phyloP scores from a whole-genome alignment of 2,329 filamentous ascomycete genomes.

The Rutstroemia sp. region DNA sequence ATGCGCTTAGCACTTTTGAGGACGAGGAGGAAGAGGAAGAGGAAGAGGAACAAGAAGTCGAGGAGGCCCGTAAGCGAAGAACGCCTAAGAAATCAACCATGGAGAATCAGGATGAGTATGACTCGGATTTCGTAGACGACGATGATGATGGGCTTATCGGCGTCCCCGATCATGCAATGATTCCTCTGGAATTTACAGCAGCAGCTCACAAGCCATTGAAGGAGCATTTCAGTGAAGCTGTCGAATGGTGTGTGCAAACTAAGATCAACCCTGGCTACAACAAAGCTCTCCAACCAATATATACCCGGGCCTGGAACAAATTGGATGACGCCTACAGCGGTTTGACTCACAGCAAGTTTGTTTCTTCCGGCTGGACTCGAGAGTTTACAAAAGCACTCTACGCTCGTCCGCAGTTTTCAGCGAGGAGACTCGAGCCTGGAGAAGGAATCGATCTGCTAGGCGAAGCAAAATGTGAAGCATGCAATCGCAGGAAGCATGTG shows the following conservation, averaged over 20 bases:
- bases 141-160: constrained; percentile 52
- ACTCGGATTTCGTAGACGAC: constrained; percentile 54
- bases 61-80: constrained; percentile 2
- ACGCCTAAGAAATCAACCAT: constrained; percentile 2
- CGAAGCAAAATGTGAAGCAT: constrained; percentile 40
- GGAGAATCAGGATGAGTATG: constrained; percentile 21
- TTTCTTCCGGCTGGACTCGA: constrained; percentile 61
- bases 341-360: constrained; percentile 62
- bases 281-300: constrained; percentile 51
- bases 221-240: constrained; percentile 64
- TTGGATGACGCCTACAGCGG: constrained; percentile 64
- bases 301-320: constrained; percentile 61
- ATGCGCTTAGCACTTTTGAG: constrained; percentile 41
- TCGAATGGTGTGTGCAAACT: constrained; percentile 78
- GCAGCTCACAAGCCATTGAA: constrained; percentile 60
- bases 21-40: constrained; percentile 34
- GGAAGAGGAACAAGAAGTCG: constrained; percentile 10
- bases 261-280: constrained; percentile 67
- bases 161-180: constrained; percentile 40
- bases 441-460: constrained; percentile 38
- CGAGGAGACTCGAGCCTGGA: constrained; percentile 10
- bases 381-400: constrained; percentile 60
- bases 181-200: constrained; percentile 63
- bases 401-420: constrained; percentile 51
- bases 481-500: constrained; percentile 61